Evolutionary conservation across 768 basidiomycete genomes (phyloP), one percentile per base, ranked within the genome.

Genomic region (Mycena rosella): DNA sequence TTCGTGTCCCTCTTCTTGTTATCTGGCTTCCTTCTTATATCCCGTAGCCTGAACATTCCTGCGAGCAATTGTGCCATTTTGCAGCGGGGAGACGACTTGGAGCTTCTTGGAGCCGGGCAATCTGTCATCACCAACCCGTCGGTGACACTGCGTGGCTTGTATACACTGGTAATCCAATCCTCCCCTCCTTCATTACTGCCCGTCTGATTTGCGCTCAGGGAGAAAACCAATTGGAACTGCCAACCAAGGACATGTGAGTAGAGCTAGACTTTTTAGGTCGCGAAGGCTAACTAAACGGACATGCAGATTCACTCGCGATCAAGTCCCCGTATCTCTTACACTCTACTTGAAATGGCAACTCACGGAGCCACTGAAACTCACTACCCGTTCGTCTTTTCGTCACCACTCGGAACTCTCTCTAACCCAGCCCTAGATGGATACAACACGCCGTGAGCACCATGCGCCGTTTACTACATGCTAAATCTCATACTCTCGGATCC

Each of bases 31-130:
- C 45, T 29, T 58, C 40, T 40, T 26, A 57, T 40, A 54, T 22
- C 2, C 17, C 38, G 18, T 64, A 93, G 91, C 81, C 78, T 94
- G 75, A 90, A 94, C 70, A 93, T 94, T 53, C 94, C 94, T 9
- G 94, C 94, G 29, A 94, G 88, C 73, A 95, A 95, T 75, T 95
- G 94, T 74, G 94, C 93, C 40, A 92, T 95, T 64, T 83, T 95
- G 53, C 94, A 95, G 76, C 85, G 88, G 18, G 93, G 91, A 18
- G 91, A 95, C 71, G 92, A 94, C 51, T 84, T 95, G 29, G 88
- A 92, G 72, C 83, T 94, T 5, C 84, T 95, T 26, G 85, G 89
- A 53, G 94, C 94, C 44, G 94, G 94, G 2, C 94, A 95, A 75
- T 92, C 92, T 58, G 93, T 89, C 68, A 91, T 95, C 74, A 94